A percentile compares a stretch with the other conserved stretches of the same genome.
These are phyloP conservation scores for Lentinula sp. DNA, from an alignment of 768 basidiomycete genomes.

Conservation along the genomic window DNA sequence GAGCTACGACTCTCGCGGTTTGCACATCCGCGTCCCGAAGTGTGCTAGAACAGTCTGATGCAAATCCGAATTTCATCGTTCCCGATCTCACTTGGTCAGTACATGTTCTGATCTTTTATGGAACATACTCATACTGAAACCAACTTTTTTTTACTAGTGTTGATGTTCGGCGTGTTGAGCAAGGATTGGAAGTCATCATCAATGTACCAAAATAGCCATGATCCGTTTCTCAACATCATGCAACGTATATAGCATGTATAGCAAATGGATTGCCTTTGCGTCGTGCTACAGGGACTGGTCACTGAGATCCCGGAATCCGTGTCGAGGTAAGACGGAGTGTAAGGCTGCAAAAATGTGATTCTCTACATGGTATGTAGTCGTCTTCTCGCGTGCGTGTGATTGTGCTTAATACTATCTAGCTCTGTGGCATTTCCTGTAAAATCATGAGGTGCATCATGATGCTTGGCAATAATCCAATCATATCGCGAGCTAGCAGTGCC, in stretches of 20 bases:
- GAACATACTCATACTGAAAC: neutral
- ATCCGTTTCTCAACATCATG: too few species aligned
- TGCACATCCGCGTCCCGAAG: constrained; percentile 72
- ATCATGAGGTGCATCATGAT: neutral
- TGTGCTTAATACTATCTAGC: neutral
- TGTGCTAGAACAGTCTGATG: constrained; percentile 28
- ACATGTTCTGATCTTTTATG: neutral
- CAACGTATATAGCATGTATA: too few species aligned
- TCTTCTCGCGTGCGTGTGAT: neutral
- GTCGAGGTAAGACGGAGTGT: too few species aligned
- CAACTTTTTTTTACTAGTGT: neutral
- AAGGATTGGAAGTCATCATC: neutral
- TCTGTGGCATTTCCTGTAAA: neutral
- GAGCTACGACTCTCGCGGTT: constrained; percentile 72
- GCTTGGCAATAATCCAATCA: neutral
- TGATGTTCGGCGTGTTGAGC: neutral
- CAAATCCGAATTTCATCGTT: constrained; percentile 62
- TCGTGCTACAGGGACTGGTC: too few species aligned
- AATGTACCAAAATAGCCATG: neutral
- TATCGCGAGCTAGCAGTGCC: constrained; percentile 5
- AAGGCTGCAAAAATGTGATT: too few species aligned
- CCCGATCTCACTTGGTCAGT: constrained; percentile 61
- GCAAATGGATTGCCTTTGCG: too few species aligned
- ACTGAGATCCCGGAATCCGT: neutral
- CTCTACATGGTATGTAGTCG: neutral